Conservation (phyloP, 2,329 filamentous ascomycete genomes). For the Pseudocercospora ulei region DNA sequence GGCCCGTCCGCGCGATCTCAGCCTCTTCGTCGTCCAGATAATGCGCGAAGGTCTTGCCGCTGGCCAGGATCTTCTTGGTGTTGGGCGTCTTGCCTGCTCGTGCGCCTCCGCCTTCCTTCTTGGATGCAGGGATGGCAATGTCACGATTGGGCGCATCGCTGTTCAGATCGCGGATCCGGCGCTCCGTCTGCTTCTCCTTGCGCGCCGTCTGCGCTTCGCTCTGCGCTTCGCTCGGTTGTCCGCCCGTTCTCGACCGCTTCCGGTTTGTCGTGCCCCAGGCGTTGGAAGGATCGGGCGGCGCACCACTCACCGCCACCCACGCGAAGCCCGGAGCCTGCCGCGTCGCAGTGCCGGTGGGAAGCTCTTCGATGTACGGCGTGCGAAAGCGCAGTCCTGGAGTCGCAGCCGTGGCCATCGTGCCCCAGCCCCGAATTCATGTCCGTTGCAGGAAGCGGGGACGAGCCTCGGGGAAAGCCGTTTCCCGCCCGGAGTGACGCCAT, state of each 20-base stretch:
- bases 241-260: constrained; percentile 58
- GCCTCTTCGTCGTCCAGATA: constrained; percentile 72
- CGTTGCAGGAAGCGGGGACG: neutral
- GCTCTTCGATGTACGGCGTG: constrained; percentile 69
- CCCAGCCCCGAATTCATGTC: neutral
- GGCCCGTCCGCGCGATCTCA: constrained; percentile 36
- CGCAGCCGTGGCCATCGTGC: constrained; percentile 9
- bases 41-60: constrained; percentile 74
- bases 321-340: constrained; percentile 80
- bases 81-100: constrained; percentile 54
- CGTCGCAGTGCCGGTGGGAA: constrained; percentile 52
- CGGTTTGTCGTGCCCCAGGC: constrained; percentile 40
- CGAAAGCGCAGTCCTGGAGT: constrained; percentile 29
- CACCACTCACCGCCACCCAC: constrained; percentile 69
- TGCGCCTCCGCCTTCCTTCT: constrained; percentile 38
- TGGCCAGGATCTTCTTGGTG: constrained; percentile 66
- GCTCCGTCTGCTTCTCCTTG: constrained; percentile 69
- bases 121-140: constrained; percentile 56
- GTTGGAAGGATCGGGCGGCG: constrained; percentile 47
- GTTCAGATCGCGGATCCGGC: constrained; percentile 73
- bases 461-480: constrained; percentile 1
- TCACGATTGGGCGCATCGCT: constrained; percentile 52
- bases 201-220: constrained; percentile 62
- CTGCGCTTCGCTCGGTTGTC: constrained; percentile 34
- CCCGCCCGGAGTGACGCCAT: too few relatives aligned